phyloP scores from a whole-genome alignment of 495 filamentous ascomycete species.

The Podospora sp. region DNA sequence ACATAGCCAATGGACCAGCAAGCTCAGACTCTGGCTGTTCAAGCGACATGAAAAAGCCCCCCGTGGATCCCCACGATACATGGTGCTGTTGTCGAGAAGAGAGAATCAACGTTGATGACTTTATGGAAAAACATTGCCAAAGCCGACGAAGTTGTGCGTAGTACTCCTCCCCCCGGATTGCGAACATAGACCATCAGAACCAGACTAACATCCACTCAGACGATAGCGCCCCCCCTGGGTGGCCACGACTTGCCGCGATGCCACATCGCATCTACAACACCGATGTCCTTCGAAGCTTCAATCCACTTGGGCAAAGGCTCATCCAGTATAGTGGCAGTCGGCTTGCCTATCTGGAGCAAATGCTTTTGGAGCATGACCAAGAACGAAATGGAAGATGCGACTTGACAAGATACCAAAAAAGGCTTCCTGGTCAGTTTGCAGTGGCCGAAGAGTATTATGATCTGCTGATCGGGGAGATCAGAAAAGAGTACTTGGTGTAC shows the following conservation, averaged over 20 bases:
- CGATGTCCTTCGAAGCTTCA: slow-evolving; percentile 11
- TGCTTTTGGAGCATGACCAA: neutral
- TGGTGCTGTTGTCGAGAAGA: no score
- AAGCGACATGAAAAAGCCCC: no score
- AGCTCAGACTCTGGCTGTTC: neutral
- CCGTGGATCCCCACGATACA: no score
- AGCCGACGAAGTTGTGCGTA: neutral
- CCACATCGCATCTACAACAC: neutral
- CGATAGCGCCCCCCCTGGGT: neutral
- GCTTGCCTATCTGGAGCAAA: neutral
- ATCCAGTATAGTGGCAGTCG: neutral
- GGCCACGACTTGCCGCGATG: slow-evolving; percentile 8
- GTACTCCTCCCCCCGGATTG: neutral
- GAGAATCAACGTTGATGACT: neutral
- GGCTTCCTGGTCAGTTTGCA: neutral
- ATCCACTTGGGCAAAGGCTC: neutral
- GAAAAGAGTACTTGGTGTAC: neutral
- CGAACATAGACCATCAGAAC: neutral
- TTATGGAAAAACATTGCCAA: neutral
- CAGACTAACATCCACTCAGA: neutral
- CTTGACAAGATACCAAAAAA: slow-evolving; percentile 12
- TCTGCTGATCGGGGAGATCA: neutral
- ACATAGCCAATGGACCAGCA: neutral
- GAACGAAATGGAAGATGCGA: neutral
- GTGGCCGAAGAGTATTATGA: slow-evolving; percentile 1